phyloP scores from a whole-genome alignment of 2,329 filamentous ascomycete genomes.

The Monilinia vaccinii-corymbosi region DNA sequence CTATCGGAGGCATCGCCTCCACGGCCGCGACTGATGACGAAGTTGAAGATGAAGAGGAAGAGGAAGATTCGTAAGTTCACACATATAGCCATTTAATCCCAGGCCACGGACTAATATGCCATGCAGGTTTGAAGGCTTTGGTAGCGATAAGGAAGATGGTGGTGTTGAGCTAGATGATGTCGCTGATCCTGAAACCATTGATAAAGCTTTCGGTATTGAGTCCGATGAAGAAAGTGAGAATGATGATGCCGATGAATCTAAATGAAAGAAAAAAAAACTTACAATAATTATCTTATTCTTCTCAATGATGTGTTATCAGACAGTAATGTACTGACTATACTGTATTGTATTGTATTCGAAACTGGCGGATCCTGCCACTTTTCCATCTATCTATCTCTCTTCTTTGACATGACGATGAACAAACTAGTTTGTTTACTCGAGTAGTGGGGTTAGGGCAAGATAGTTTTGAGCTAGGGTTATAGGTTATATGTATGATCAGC shows the following conservation, averaged over 20 bases:
- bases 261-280: too few relatives aligned
- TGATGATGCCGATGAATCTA: constrained; percentile 21
- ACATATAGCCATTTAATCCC: neutral
- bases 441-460: neutral
- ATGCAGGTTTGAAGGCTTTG: constrained; percentile 40
- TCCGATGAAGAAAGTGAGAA: constrained; percentile 36
- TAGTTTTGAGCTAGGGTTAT: neutral
- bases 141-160: constrained; percentile 35
- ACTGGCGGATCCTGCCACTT: neutral
- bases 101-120: neutral
- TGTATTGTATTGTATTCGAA: neutral
- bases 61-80: constrained; percentile 23
- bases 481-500: too few relatives aligned
- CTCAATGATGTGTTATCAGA: too few relatives aligned
- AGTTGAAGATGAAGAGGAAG: constrained; percentile 30
- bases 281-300: too few relatives aligned
- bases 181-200: constrained; percentile 23
- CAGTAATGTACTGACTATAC: too few relatives aligned
- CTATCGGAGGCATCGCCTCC: constrained; percentile 30
- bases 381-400: too few relatives aligned
- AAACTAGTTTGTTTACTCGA: neutral
- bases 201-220: constrained; percentile 27
- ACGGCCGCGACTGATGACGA: constrained; percentile 19
- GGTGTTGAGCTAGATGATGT: constrained; percentile 25
- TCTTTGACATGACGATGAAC: neutral